Conservation (phyloP, 1,139 yeast genomes). For the Spathaspora sp. region DNA sequence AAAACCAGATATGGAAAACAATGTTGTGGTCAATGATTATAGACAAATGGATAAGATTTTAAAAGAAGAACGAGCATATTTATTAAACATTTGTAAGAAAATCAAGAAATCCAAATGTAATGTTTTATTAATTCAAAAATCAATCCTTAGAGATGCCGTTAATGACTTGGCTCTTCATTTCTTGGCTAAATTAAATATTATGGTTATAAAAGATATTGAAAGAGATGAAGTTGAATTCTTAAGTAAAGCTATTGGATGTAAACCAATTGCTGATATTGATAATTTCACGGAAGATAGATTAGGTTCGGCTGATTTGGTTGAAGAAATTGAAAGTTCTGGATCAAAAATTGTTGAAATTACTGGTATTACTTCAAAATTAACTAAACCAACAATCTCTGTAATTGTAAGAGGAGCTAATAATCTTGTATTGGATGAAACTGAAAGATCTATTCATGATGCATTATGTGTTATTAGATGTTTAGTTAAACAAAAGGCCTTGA, state of each 20-base stretch:
- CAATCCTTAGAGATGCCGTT: slow-evolving; percentile 95
- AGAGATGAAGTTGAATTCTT: slow-evolving; percentile 95
- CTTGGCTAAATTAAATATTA: slow-evolving; percentile 83
- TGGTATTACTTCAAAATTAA: slow-evolving; percentile 64
- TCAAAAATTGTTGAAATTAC: slow-evolving; percentile 88
- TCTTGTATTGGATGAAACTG: slow-evolving; percentile 90
- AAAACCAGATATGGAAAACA: slow-evolving; percentile 97
- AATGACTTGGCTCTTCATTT: slow-evolving; percentile 95
- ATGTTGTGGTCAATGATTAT: slow-evolving; percentile 94
- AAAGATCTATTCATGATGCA: slow-evolving; percentile 95
- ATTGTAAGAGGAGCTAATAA: slow-evolving; percentile 94
- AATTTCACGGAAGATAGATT: slow-evolving; percentile 89
- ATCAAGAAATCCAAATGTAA: slow-evolving; percentile 97
- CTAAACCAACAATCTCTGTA: slow-evolving; percentile 81
- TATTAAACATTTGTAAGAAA: slow-evolving; percentile 91
- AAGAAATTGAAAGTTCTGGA: slow-evolving; percentile 89
- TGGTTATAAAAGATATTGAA: slow-evolving; percentile 95
- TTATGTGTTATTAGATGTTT: slow-evolving; percentile 94
- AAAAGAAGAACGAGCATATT: slow-evolving; percentile 94
- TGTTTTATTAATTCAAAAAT: slow-evolving; percentile 88
- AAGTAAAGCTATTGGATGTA: slow-evolving; percentile 88
- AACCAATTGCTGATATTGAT: slow-evolving; percentile 94
- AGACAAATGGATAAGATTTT: slow-evolving; percentile 98
- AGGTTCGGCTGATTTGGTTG: slow-evolving; percentile 89
- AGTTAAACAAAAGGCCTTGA: slow-evolving; percentile 89